Conservation (phyloP, 306 rosid species). For the Vigna nakashimae region DNA sequence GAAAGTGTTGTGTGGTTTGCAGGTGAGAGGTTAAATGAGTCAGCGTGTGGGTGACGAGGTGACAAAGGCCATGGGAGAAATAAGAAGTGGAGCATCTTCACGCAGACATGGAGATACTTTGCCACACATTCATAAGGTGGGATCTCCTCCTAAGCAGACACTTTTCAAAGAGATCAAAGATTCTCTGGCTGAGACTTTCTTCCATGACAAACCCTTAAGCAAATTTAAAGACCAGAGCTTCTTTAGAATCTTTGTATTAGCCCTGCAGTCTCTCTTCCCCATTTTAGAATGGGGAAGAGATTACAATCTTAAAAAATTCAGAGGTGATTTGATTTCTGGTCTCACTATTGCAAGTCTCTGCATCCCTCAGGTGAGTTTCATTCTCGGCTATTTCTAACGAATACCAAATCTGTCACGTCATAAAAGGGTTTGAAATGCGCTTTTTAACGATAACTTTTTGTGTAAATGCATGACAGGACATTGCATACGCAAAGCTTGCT, state of each 20-base stretch:
- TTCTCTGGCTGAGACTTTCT: conserved; percentile 51
- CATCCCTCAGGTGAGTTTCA: conserved; percentile 69
- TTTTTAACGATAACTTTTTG: conserved; percentile 13
- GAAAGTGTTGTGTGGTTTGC: not conserved
- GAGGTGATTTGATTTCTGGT: conserved; percentile 63
- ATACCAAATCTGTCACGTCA: too few relatives aligned
- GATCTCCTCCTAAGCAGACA: conserved; percentile 51
- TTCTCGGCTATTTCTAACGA: not conserved
- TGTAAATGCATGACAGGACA: conserved; percentile 32
- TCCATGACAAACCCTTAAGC: conserved; percentile 58
- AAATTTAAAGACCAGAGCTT: conserved; percentile 52
- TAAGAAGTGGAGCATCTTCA: conserved; percentile 34
- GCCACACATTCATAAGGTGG: conserved; percentile 48
- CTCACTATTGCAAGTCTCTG: conserved; percentile 87
- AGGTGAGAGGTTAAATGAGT: conserved; percentile 43
- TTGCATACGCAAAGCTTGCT: conserved; percentile 67
- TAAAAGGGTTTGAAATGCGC: not conserved
- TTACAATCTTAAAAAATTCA: conserved; percentile 57
- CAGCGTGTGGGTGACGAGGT: conserved; percentile 38
- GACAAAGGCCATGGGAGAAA: conserved; percentile 40
- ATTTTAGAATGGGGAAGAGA: conserved; percentile 62
- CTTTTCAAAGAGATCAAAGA: conserved; percentile 46
- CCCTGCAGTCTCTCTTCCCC: conserved; percentile 65
- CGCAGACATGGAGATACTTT: conserved; percentile 33
- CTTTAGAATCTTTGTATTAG: conserved; percentile 47